Base-by-base conservation (phyloP, 371 early-diverging fungal genomes). In the Paramicrosporidium saccamoebae region DNA sequence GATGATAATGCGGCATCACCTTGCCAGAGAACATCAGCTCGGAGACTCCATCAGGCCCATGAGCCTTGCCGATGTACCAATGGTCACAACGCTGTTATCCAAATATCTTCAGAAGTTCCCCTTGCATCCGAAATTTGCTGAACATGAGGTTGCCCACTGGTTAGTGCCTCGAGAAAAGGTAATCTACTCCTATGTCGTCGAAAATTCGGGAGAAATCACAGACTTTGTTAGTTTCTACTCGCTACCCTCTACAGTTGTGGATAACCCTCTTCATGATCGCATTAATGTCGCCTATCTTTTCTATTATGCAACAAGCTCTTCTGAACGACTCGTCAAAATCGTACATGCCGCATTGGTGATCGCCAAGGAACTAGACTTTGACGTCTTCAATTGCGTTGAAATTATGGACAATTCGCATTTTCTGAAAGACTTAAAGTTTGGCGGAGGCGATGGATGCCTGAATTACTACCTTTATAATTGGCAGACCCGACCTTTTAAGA, bases 381-480 rank as follows among this genome's bases (percentile, higher is more conserved):
- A 92, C 44, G 90, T 88, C 10, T 57, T 81, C 28, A 92, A 88
- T 40, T 69, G 75, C 23, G 45, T 92, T 26, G 59, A 71, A 28
- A 42, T 77, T 33, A 60, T 73, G 64, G 71, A 75, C 26, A 81
- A 81, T 46, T 29, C 40, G 0, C 23, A 42, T 28, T 64, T 71
- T 32, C 44, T 69, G 1, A 52, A 64, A 0, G 64, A 69, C 11
- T 61, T 78, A 24, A 67, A 67, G 39, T 92, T 90, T 40, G 74
- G 71, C 14, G 51, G 55, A 12, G 94, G 94, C 18, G 84, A 88
- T 33, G 94, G 94, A 3, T 45, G 50, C 30, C 48, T 92, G 27
- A 65, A 84, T 42, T 92, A 67, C 37, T 92, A 92, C 37, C 38
- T 88, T 32, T 92, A 73, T 50, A 92, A 92, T 48, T 92, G 74